phyloP scores from a whole-genome alignment of 768 basidiomycete genomes.

The Cubamyces lactineus region DNA sequence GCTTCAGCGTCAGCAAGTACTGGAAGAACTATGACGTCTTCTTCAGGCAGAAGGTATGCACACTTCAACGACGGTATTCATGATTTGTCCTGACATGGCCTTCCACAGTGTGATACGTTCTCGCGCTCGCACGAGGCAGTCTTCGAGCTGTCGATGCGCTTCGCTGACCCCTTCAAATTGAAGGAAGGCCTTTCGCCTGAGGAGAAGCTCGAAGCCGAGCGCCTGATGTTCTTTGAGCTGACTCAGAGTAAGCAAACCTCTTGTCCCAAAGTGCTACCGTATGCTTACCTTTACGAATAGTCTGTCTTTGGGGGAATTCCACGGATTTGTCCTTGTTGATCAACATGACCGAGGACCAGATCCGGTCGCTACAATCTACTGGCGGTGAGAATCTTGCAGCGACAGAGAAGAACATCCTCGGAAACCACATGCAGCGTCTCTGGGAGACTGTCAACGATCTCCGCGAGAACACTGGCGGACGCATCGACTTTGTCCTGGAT shows the following conservation, averaged over 20 bases:
- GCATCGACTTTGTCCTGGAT: conserved; percentile 74
- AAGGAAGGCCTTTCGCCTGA: conserved; percentile 52
- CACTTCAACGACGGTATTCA: neutral
- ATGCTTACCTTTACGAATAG: conserved; percentile 41
- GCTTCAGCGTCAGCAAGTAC: conserved; percentile 88
- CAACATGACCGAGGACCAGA: conserved; percentile 98
- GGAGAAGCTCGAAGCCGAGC: conserved; percentile 71
- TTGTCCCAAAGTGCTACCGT: neutral
- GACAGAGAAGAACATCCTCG: conserved; percentile 95
- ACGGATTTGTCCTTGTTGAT: conserved; percentile 94
- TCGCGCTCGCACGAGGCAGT: conserved; percentile 90
- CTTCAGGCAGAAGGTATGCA: conserved; percentile 81
- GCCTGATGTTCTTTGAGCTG: conserved; percentile 88
- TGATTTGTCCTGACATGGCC: neutral
- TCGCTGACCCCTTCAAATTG: conserved; percentile 81
- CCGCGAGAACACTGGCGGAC: conserved; percentile 33
- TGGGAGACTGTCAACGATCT: conserved; percentile 78
- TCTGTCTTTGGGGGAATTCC: conserved; percentile 96
- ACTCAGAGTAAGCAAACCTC: conserved; percentile 72
- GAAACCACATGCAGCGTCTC: conserved; percentile 72
- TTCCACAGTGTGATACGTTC: conserved; percentile 84
- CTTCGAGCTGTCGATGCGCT: conserved; percentile 91
- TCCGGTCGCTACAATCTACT: conserved; percentile 94
- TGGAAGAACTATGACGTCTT: conserved; percentile 95
- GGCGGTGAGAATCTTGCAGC: conserved; percentile 95